A percentile compares a stretch with the other conserved stretches of the same genome.
Evolutionary conservation across 1,284 basidiomycete species (phyloP).

Genomic region (Apiotrichum montevideense): DNA sequence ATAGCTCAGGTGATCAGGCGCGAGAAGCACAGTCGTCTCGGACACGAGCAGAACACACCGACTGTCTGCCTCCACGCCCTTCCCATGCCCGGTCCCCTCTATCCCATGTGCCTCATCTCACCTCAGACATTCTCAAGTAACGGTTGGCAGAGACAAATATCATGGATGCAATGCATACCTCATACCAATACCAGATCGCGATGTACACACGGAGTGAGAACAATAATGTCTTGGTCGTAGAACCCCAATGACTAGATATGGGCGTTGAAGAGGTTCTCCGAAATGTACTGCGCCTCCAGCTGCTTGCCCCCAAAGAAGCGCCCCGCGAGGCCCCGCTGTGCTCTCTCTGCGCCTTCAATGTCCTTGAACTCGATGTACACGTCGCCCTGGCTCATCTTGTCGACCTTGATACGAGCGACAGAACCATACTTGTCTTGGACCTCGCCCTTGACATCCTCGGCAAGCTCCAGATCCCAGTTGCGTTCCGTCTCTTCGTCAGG

Average conservation of each 20-base stretch:
- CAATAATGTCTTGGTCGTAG: too few relatives aligned
- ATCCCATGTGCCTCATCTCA: too few relatives aligned
- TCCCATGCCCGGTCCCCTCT: too few relatives aligned
- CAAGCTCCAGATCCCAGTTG: constrained; percentile 94
- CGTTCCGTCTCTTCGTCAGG: constrained; percentile 95
- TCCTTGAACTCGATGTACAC: constrained; percentile 90
- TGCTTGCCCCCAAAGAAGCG: constrained; percentile 91
- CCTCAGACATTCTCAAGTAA: too few relatives aligned
- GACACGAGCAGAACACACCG: too few relatives aligned
- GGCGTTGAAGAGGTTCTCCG: constrained; percentile 86
- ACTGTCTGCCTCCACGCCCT: too few relatives aligned
- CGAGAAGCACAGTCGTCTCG: too few relatives aligned
- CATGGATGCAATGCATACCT: too few relatives aligned
- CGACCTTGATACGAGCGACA: constrained; percentile 82
- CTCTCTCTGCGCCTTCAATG: constrained; percentile 71
- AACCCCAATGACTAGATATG: constrained; percentile 44
- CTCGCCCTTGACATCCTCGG: constrained; percentile 91
- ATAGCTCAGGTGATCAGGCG: too few relatives aligned
- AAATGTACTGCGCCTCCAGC: constrained; percentile 77
- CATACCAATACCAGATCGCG: too few relatives aligned
- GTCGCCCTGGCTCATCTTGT: constrained; percentile 86
- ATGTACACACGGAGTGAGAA: too few relatives aligned
- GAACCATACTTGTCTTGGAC: constrained; percentile 84
- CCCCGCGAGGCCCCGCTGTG: constrained; percentile 82
- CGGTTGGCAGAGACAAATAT: too few relatives aligned